Base-by-base conservation (phyloP, 2,329 filamentous ascomycete genomes). In the Fusarium continuum region DNA sequence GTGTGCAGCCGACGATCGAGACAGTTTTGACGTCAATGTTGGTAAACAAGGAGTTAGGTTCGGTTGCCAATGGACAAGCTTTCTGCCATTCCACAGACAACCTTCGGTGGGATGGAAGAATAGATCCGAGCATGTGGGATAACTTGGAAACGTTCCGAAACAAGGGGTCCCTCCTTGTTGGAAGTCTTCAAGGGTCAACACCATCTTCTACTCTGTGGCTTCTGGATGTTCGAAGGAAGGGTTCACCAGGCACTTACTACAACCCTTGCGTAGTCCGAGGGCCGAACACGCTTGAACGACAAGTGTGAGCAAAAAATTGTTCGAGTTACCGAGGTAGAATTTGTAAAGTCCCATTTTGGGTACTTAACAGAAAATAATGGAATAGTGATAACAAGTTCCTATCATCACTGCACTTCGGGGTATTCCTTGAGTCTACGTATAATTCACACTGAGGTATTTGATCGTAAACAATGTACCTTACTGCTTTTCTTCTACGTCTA, bases 1-100 rank as follows among this genome's bases (percentile, higher is more conserved):
- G 62, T 22, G 16, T 47, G 26, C 31, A 65, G 29, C 62, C 62
- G 62, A 50, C 17, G 62, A 65, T 65, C 62, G 62, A 63, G 47
- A 47, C 35, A 35, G n/a, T n/a, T 46, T 65, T 65, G 57, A 63
- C 47, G 52, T 54, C 32, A 50, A 49, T 23, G 10, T 26, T 34
- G 28, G 41, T 50, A 58, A 65, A 50, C 61, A 63, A 35, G 62
- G 32, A 49, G 55, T 46, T 39, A 4, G n/a, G 32, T 31, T 31
- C 31, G 17, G 26, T 46, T 62, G 34, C 32, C 29, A 35, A n/a
- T 45, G 61, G 39, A 48, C 32, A 26, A 57, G 10, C 26, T 23
- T 34, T 26, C 23, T 31, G 25, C 26, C 23, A 26, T 50, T 10
- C 31, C 16, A 35, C 38, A n/a, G 17, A 31, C 52, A 31, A 35